Evolutionary conservation across 1,284 basidiomycete genomes (phyloP).

Genomic region (Limonomyces culmigenus): DNA sequence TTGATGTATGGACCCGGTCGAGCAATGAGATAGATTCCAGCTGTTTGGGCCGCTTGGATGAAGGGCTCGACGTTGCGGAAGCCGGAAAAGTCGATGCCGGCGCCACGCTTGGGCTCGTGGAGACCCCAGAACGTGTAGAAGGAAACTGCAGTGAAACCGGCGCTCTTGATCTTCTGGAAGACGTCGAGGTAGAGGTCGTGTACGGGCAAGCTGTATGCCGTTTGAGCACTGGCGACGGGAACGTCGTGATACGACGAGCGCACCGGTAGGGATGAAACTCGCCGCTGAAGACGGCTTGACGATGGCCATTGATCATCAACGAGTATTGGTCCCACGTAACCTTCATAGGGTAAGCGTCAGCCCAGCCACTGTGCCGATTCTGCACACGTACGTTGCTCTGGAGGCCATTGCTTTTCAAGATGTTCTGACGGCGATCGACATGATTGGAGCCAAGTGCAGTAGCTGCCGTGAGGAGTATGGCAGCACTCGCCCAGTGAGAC

Average conservation of each 20-base stretch:
- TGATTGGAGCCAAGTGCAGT: no score
- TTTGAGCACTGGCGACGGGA: background rate
- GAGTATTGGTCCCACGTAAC: slow-evolving; percentile 20
- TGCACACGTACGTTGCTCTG: no score
- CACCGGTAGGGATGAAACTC: slow-evolving; percentile 28
- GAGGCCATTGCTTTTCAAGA: no score
- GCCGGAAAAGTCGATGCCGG: slow-evolving; percentile 14
- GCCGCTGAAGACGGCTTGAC: slow-evolving; percentile 24
- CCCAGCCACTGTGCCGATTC: no score
- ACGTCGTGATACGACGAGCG: slow-evolving; percentile 11
- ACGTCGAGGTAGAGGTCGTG: slow-evolving; percentile 15
- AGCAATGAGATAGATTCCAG: slow-evolving; percentile 47
- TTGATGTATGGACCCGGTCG: slow-evolving; percentile 34
- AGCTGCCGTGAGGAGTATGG: no score
- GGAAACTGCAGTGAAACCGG: slow-evolving; percentile 29
- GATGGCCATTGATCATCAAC: slow-evolving; percentile 23
- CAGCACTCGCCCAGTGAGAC: no score
- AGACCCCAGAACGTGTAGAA: slow-evolving; percentile 31
- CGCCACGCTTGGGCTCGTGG: slow-evolving; percentile 19
- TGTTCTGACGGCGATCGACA: no score
- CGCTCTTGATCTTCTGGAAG: slow-evolving; percentile 20
- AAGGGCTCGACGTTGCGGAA: slow-evolving; percentile 11
- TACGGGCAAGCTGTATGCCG: background rate
- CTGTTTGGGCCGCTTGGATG: slow-evolving; percentile 41
- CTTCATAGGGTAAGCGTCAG: no score